Conservation (phyloP, 306 rosid genomes). For the Malus sylvestris region DNA sequence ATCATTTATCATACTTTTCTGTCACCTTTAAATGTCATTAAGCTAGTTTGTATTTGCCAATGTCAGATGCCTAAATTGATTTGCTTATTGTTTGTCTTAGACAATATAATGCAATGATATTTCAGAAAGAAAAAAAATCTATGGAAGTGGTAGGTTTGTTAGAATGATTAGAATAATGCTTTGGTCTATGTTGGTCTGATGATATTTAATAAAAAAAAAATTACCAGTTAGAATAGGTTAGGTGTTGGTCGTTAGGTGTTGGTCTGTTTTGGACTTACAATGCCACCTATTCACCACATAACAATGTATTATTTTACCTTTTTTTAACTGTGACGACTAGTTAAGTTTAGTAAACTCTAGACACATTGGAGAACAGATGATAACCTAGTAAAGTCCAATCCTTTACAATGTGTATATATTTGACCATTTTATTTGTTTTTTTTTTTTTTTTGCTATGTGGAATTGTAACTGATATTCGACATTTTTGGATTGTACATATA, state of each 20-base stretch:
- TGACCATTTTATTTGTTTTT: too few relatives aligned
- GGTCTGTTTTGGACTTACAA: not conserved
- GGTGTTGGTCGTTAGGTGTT: not conserved
- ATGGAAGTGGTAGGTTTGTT: not conserved
- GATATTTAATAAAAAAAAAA: not conserved
- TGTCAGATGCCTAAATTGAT: not conserved
- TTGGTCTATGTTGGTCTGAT: not conserved
- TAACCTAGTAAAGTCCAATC: too few relatives aligned
- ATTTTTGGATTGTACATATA: not conserved
- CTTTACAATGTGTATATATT: too few relatives aligned
- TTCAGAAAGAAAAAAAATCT: not conserved
- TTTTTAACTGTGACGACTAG: not conserved
- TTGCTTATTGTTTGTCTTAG: not conserved
- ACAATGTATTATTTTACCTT: not conserved
- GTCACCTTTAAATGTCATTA: not conserved
- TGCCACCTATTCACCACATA: not conserved
- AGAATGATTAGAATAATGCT: not conserved
- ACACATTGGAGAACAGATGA: too few relatives aligned
- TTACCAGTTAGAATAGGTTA: not conserved
- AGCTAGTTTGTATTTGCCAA: not conserved
- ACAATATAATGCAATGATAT: not conserved
- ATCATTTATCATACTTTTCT: not conserved
- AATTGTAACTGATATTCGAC: too few relatives aligned
- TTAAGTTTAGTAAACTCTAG: too few relatives aligned
- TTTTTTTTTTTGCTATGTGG: too few relatives aligned